A percentile compares a stretch with the other conserved stretches of the same genome.
These are phyloP conservation scores for Leccinum barrowsii DNA, from an alignment of 768 basidiomycete genomes.

Conservation along the genomic window DNA sequence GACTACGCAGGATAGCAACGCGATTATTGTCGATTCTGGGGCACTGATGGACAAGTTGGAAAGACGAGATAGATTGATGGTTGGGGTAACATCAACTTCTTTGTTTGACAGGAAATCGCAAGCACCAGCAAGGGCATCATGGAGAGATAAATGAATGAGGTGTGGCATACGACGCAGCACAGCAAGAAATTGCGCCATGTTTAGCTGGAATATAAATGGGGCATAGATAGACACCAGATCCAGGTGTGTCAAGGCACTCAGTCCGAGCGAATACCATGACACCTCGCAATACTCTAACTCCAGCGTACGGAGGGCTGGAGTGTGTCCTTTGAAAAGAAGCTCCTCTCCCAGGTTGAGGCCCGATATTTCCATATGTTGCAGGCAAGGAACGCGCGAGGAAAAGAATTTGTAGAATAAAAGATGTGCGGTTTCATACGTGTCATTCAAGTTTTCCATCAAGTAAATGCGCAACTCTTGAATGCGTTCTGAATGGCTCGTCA, in stretches of 20 bases:
- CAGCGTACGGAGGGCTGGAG: neutral
- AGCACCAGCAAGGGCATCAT: conserved; percentile 27
- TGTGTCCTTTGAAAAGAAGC: neutral
- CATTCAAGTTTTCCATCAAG: too few relatives aligned
- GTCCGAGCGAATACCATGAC: neutral
- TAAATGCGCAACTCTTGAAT: neutral
- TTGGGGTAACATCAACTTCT: neutral
- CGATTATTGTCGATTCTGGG: neutral
- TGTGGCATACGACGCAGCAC: conserved; percentile 32
- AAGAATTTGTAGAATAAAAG: neutral
- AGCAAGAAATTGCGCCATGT: conserved; percentile 28
- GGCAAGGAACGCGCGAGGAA: neutral
- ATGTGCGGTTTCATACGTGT: neutral
- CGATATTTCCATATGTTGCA: neutral
- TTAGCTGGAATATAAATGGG: conserved; percentile 19
- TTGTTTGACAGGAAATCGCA: neutral
- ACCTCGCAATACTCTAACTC: neutral
- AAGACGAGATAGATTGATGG: neutral
- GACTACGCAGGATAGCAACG: conserved; percentile 1
- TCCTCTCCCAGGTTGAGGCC: neutral
- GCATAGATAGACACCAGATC: conserved; percentile 27
- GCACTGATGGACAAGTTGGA: conserved; percentile 1
- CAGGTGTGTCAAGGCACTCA: conserved; percentile 31
- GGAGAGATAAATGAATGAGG: conserved; percentile 32
- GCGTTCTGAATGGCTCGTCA: neutral